Conservation (phyloP, 306 rosid species). For the Fragaria vesca region DNA sequence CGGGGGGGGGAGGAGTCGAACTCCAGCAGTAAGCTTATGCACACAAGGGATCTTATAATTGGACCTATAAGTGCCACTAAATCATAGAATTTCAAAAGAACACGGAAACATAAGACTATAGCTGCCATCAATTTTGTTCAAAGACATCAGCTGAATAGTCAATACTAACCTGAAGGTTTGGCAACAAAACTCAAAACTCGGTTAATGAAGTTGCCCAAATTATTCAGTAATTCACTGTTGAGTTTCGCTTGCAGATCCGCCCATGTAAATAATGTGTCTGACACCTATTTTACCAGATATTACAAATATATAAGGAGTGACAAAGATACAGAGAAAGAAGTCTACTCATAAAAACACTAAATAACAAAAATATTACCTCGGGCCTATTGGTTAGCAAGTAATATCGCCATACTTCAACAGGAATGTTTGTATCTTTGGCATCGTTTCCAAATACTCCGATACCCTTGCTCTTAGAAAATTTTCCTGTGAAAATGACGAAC, state of each 20-base stretch:
- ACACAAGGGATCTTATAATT: too few species aligned
- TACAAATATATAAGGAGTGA: not conserved
- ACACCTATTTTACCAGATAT: constrained; percentile 50
- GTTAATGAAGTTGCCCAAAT: constrained; percentile 89
- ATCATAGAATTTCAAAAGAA: not conserved
- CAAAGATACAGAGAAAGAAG: not conserved
- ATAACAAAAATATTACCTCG: constrained; percentile 55
- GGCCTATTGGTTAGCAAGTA: constrained; percentile 94
- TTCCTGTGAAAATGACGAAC: constrained; percentile 46
- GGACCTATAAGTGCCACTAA: not conserved
- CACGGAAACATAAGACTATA: not conserved
- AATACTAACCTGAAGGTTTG: constrained; percentile 77
- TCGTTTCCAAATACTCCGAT: constrained; percentile 92
- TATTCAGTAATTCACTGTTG: constrained; percentile 80
- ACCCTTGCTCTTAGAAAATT: constrained; percentile 96
- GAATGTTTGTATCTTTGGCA: constrained; percentile 89
- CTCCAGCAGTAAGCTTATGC: not conserved
- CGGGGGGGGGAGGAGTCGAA: not conserved
- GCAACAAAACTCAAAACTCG: constrained; percentile 93
- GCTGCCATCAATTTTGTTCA: not conserved
- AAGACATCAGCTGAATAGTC: not conserved
- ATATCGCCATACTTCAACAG: constrained; percentile 98
- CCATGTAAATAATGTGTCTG: constrained; percentile 93
- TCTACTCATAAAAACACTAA: not conserved
- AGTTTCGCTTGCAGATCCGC: constrained; percentile 90